Evolutionary conservation across 1,284 basidiomycete genomes (phyloP), one percentile per base, ranked within the genome.

Genomic region (Papiliotrema laurentii): DNA sequence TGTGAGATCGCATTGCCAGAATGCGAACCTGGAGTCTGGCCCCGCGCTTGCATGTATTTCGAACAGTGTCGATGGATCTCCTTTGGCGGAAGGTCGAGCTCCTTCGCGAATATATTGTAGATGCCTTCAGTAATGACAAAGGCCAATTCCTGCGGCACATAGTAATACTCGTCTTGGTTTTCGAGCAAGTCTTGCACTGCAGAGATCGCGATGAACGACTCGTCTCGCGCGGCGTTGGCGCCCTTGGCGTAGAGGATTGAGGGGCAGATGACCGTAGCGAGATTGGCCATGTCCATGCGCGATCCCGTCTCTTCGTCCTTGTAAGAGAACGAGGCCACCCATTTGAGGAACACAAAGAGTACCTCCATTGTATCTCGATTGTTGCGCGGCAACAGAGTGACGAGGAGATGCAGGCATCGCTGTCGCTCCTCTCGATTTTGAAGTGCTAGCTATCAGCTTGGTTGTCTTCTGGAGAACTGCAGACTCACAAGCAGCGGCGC

Each of bases 281-380:
- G 79, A 69, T 99, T 99, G 30, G 82, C 81, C 43, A 97, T 77
- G 73, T 99, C 94, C 94, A 99, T 99, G 76, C 94, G 94, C 77
- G 89, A 93, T 33, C 94, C 94, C 0, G 94, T 97, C 71, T 94
- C 91, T 65, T 94, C 93, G 68, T 98, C 94, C 75, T 96, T 83
- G 74, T 98, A 93, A 39, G 94, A 92, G 72, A 99, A 99, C 4
- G 91, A 94, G 5, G 94, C 94, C 2, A 99, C 94, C 96, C 96
- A 99, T 73, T 96, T 94, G 60, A 99, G 79, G 77, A 99, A 99
- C 18, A 97, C 92, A 67, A 97, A 97, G 38, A 99, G 77, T 41
- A 97, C 91, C 74, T 99, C 94, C 82, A 97, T 84, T 24, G 93
- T 97, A 72, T 99, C 96, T 54, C 96, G 84, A 69, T 99, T 91